Base-by-base conservation (phyloP, 2,329 filamentous ascomycete species). In the Colletotrichum navitas region DNA sequence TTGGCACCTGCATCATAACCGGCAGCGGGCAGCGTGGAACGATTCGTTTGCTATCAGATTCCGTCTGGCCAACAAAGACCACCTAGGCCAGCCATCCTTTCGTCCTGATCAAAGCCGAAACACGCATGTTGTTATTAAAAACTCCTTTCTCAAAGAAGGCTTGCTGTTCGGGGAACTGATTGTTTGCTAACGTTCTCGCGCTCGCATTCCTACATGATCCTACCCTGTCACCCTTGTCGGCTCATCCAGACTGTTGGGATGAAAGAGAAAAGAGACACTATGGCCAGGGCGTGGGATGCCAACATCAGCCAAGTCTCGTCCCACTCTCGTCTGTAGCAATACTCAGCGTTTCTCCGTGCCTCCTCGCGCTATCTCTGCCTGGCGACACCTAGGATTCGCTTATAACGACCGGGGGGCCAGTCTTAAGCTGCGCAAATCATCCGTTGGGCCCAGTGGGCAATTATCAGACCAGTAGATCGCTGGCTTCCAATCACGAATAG, bases 211-310 rank as follows among this genome's bases (percentile, higher is more conserved):
- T 21, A 54, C 21, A 8, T 29, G 49, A 21, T 55, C 58, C 56
- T 36, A 43, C 52, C 51, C 52, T 59, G 51, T 29, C 14, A 61
- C 49, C 32, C 41, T 26, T 41, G 26, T 69, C 36, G 8, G 36
- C 36, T 36, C 39, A 47, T 69, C 65, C 69, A 72, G 29, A 47
- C 29, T 34, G 45, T 60, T 66, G 69, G 65, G 66, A 43, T 69
- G 24, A 63, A 54, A 29, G 29, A 60, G 52, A 36, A 34, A 49
- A 21, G 26, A 21, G 26, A 51, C n/a, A 26, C 32, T 12, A 41
- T 18, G 26, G 26, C 39, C 34, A 29, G 36, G 26, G 29, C 52
- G 29, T 45, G 29, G 26, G 32, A 41, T 47, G 36, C 14, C 52
- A 65, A 18, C 26, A n/a, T 34, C 8, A 16, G 18, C 14, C 24